Evolutionary conservation across 2,329 filamentous ascomycete genomes (phyloP).

Genomic region (Trichoderma sp.): DNA sequence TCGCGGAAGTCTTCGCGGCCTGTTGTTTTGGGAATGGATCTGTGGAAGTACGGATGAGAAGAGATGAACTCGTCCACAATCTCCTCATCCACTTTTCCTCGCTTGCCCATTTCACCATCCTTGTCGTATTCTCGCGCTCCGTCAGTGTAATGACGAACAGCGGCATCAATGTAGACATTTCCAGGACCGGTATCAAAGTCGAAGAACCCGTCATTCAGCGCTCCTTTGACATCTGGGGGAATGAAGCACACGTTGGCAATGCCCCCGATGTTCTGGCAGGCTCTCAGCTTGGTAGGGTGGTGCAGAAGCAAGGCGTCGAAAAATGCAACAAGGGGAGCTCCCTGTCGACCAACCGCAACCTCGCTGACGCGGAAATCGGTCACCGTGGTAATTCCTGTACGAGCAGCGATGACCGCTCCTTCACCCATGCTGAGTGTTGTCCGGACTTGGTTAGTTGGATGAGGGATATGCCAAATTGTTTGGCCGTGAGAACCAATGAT

Average conservation of each 20-base stretch:
- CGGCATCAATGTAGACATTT: conserved; percentile 34
- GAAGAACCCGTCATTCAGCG: conserved; percentile 23
- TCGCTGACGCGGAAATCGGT: conserved; percentile 50
- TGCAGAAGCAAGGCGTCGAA: conserved; percentile 49
- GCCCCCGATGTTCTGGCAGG: conserved; percentile 53
- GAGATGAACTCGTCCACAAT: conserved; percentile 43
- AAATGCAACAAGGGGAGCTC: conserved; percentile 47
- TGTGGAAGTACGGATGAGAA: conserved; percentile 39
- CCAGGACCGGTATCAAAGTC: conserved; percentile 48
- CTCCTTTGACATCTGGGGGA: conserved; percentile 26
- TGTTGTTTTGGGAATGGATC: conserved; percentile 45
- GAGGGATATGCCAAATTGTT: conserved; percentile 54
- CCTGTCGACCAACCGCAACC: conserved; percentile 45
- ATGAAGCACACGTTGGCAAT: conserved; percentile 52
- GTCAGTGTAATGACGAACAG: conserved; percentile 29
- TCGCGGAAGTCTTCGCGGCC: conserved; percentile 51
- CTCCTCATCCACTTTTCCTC: conserved; percentile 38
- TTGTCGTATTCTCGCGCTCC: conserved; percentile 49
- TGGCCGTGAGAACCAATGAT: conserved; percentile 55
- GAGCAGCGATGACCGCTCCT: conserved; percentile 50
- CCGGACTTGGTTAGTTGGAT: conserved; percentile 46
- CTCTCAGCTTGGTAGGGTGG: conserved; percentile 47
- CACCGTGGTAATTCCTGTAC: conserved; percentile 50
- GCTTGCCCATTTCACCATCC: conserved; percentile 41
- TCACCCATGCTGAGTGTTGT: conserved; percentile 55